phyloP scores from a whole-genome alignment of 345 rosid genomes.

The Sisymbrium altissimum region DNA sequence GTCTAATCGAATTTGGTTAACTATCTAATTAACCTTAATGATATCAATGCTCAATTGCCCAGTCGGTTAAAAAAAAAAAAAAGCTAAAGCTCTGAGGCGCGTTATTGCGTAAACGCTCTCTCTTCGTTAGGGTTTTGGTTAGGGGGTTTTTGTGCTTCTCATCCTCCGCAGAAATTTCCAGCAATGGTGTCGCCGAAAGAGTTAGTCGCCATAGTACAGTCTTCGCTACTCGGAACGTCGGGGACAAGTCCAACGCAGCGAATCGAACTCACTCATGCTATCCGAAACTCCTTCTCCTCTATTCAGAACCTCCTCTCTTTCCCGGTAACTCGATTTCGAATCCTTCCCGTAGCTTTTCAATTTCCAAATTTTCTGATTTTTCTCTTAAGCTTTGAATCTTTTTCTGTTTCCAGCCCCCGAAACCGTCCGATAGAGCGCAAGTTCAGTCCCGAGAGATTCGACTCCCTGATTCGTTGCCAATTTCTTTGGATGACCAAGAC shows the following conservation, averaged over 20 bases:
- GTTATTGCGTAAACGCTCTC: too few relatives aligned
- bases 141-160: too few relatives aligned
- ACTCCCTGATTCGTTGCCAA: constrained; percentile 79
- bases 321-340: constrained; percentile 41
- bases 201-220: constrained; percentile 61
- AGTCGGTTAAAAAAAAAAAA: too few relatives aligned
- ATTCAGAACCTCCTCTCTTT: constrained; percentile 68
- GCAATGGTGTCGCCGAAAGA: constrained; percentile 68
- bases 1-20: too few relatives aligned
- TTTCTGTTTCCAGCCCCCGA: constrained; percentile 59
- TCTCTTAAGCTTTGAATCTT: background rate
- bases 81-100: too few relatives aligned
- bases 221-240: constrained; percentile 62
- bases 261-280: constrained; percentile 71
- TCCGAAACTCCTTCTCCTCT: constrained; percentile 64
- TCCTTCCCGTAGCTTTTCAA: background rate
- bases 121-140: too few relatives aligned
- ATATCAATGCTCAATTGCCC: too few relatives aligned
- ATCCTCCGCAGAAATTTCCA: background rate
- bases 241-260: constrained; percentile 66
- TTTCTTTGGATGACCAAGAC: constrained; percentile 86
- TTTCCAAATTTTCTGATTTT: background rate
- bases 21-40: too few relatives aligned
- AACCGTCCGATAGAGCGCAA: constrained; percentile 69
- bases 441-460: constrained; percentile 78